Percentiles rank a stretch among this genome's conserved stretches.
Conservation (phyloP, 768 basidiomycete species). For the Mycena pura region DNA sequence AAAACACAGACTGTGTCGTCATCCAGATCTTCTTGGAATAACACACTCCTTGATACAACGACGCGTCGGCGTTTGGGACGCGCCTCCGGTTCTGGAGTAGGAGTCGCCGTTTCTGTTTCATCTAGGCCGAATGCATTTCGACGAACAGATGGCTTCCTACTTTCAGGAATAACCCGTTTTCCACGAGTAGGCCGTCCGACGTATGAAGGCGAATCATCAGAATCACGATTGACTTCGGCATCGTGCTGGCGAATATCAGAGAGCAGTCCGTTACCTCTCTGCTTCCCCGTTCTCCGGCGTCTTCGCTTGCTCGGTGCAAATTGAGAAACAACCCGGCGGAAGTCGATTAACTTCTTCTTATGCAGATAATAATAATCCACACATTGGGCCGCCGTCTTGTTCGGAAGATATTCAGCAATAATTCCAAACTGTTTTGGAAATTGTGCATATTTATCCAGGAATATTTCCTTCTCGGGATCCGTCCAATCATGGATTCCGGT, state of each 20-base stretch:
- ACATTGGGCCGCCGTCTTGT: conserved; percentile 90
- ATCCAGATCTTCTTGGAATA: conserved; percentile 18
- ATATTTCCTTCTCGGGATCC: conserved; percentile 78
- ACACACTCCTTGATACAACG: conserved; percentile 11
- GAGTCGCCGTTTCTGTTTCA: conserved; percentile 46
- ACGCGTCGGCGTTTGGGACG: conserved; percentile 40
- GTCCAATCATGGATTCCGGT: conserved; percentile 90
- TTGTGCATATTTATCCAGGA: conserved; percentile 81
- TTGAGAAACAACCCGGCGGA: conserved; percentile 74
- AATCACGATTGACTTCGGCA: conserved; percentile 53
- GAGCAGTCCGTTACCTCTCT: conserved; percentile 82
- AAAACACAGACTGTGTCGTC: conserved; percentile 19
- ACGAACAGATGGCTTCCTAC: conserved; percentile 18
- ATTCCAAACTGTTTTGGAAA: conserved; percentile 96
- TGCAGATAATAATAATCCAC: conserved; percentile 94
- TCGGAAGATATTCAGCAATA: conserved; percentile 78
- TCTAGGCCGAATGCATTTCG: conserved; percentile 39
- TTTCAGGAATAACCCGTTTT: conserved; percentile 39
- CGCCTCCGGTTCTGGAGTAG: conserved; percentile 55
- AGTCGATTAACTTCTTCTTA: conserved; percentile 89
- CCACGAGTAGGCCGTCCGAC: conserved; percentile 49
- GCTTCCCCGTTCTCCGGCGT: conserved; percentile 67
- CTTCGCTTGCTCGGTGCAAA: conserved; percentile 72
- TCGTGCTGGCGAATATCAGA: conserved; percentile 84
- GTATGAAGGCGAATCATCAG: conserved; percentile 41